Evolutionary conservation across 306 rosid species (phyloP), one percentile per base, ranked within the genome.

Genomic region (Acacia crassicarpa): DNA sequence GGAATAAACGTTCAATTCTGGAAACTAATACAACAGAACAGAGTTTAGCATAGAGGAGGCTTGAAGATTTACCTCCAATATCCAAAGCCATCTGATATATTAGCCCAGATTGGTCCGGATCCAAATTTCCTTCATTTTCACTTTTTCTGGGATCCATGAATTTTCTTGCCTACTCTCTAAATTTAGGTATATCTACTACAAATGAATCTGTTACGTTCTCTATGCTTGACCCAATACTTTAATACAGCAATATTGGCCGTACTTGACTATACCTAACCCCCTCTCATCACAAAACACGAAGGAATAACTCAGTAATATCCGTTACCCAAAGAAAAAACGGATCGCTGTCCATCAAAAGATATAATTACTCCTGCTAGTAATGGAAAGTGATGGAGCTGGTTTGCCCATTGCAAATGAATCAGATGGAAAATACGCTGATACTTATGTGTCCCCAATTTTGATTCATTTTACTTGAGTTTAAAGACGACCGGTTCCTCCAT

Each of bases 41-140:
- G 74, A 22, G 51, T 4, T 69, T n/a, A 63, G 68, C 43, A 5
- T 40, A 70, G 6, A 70, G 27, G 22, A n/a, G 80, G 83, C 13
- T 11, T 27, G 35, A 67, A 78, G 53, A 75, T 80, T 80, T 78
- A 89, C 97, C 98, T 81, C 98, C 97, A 83, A 94, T 92, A 84
- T 94, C 98, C 82, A 94, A 54, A 86, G 98, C 94, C 66, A 92
- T 88, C 79, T 94, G 96, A 87, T 93, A 89, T 32, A 88, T 88
- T 65, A 67, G 84, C 72, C 54, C 80, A 41, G 75, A 79, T 78
- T 79, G 82, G 27, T 76, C 81, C 66, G 59, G 78, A 71, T 91
- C 89, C 25, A 86, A 90, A 72, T 68, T 78, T 38, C 56, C 65
- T 46, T 74, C 68, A 74, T 45, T 76, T 48, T 74, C 85, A 74